Evolutionary conservation across 257 asterid species (phyloP).

Genomic region (Parsonsia alboflavescens): DNA sequence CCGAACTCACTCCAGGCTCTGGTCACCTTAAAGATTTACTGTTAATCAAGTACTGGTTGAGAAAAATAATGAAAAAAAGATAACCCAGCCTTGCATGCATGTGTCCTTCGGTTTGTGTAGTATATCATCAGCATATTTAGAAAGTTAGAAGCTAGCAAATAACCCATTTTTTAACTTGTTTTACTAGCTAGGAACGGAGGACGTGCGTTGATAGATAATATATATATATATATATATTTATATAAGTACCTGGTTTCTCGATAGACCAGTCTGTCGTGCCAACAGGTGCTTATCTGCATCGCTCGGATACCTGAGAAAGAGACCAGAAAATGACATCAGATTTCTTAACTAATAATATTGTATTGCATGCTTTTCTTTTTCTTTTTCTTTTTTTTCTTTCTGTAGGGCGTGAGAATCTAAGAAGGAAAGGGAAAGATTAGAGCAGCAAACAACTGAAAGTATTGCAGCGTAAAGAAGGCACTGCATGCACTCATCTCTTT

Average conservation of each 20-base stretch:
- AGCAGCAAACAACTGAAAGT: constrained; percentile 10
- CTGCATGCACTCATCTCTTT: constrained; percentile 33
- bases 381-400: neutral
- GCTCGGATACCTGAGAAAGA: constrained; percentile 97
- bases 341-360: constrained; percentile 27
- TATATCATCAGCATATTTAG: neutral
- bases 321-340: constrained; percentile 57
- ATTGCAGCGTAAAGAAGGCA: constrained; percentile 28
- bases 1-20: neutral
- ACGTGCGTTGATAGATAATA: too few species aligned
- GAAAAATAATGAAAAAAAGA: neutral
- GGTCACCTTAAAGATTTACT: neutral
- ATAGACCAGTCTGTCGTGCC: constrained; percentile 98
- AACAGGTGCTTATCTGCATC: constrained; percentile 99
- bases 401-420: constrained; percentile 61
- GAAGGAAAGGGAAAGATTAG: constrained; percentile 25
- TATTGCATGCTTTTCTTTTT: neutral
- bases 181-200: too few species aligned
- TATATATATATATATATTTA: neutral
- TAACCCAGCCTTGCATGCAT: neutral
- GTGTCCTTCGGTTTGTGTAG: neutral
- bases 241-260: constrained; percentile 95
- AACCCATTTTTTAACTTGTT: neutral
- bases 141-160: neutral
- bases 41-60: neutral